These are phyloP conservation scores for Kickxella alabastrina DNA, from an alignment of 192 early-diverging fungal genomes.

Conservation along the genomic window DNA sequence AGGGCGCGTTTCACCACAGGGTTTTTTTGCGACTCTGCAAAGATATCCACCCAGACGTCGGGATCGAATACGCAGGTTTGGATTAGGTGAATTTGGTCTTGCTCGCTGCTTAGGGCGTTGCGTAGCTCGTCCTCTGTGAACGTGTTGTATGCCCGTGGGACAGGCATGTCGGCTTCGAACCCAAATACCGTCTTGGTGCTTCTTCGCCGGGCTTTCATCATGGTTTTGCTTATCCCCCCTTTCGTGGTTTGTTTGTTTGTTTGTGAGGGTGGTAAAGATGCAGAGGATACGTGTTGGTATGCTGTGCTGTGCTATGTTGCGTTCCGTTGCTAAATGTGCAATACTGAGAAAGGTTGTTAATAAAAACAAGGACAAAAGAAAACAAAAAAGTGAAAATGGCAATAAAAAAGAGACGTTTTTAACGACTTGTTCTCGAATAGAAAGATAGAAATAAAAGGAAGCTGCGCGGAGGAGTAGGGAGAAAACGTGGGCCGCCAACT, in stretches of 20 bases:
- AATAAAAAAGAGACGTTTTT: too few species aligned
- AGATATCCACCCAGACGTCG: conserved; percentile 36
- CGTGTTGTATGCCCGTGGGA: conserved; percentile 42
- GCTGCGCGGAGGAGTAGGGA: too few species aligned
- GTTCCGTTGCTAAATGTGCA: neutral
- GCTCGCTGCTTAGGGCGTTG: conserved; percentile 35
- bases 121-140: conserved; percentile 40
- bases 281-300: too few species aligned
- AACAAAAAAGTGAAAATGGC: neutral
- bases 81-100: conserved; percentile 40
- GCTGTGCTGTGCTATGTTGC: neutral
- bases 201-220: conserved; percentile 47
- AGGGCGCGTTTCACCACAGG: conserved; percentile 42
- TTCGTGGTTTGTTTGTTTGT: neutral
- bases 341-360: neutral
- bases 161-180: conserved; percentile 44
- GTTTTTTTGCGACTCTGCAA: conserved; percentile 40
- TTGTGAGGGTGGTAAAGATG: neutral
- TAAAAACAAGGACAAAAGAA: conserved; percentile 1
- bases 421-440: too few species aligned
- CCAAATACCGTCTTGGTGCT: conserved; percentile 48
- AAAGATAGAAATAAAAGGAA: too few species aligned
- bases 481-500: too few species aligned
- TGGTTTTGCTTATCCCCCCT: conserved; percentile 3
- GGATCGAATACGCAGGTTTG: conserved; percentile 39